Percentiles rank a stretch among this genome's conserved stretches.
phyloP scores from a whole-genome alignment of 164 flowering plant species.

The Chimonanthus praecox region DNA sequence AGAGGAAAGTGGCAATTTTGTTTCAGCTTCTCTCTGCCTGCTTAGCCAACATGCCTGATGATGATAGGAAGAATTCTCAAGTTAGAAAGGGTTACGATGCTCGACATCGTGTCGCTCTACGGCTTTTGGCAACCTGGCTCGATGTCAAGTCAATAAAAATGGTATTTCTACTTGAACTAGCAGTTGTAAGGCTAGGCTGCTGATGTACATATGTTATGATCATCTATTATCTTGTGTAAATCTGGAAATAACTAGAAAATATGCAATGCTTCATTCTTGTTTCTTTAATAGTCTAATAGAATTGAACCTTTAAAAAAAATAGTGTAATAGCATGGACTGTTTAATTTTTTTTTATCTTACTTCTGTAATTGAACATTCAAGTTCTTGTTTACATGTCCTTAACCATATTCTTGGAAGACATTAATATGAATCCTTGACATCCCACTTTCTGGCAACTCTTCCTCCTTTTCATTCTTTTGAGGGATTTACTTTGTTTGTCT shows the following conservation, averaged over 20 bases:
- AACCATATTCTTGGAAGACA: neutral
- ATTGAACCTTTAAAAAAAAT: too few relatives aligned
- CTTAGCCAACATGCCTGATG: constrained; percentile 55
- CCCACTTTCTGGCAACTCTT: neutral
- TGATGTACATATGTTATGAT: neutral
- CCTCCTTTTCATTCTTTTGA: neutral
- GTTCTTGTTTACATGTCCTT: neutral
- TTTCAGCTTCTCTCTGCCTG: constrained; percentile 94
- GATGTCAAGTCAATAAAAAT: constrained; percentile 79
- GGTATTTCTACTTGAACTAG: constrained; percentile 44
- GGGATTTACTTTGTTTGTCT: neutral
- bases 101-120: constrained; percentile 86
- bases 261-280: too few relatives aligned
- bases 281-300: neutral
- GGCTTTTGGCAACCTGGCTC: constrained; percentile 85
- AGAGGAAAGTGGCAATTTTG: constrained; percentile 67
- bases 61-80: constrained; percentile 38
- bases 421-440: neutral
- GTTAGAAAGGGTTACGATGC: constrained; percentile 91
- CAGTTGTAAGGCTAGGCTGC: constrained; percentile 2
- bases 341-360: too few relatives aligned
- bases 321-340: too few relatives aligned
- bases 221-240: constrained; percentile 3
- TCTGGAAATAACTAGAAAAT: neutral
- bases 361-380: too few relatives aligned